Conservation (phyloP, 1,284 basidiomycete genomes). For the Vanrija humicola region DNA sequence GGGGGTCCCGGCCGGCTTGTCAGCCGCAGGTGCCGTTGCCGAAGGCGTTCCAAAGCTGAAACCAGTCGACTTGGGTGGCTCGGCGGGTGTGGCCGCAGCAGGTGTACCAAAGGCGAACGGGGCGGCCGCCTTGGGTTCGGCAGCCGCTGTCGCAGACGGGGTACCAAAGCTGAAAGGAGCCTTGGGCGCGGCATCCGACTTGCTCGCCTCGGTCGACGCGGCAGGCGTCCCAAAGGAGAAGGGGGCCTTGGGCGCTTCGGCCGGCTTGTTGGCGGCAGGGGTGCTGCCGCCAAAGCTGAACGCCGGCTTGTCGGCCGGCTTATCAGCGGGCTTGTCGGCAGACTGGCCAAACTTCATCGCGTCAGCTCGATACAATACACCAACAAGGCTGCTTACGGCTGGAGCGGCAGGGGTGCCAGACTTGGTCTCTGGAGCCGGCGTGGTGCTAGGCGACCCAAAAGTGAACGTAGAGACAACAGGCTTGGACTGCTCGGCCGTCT, state of each 20-base stretch:
- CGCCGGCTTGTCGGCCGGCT: conserved; percentile 13
- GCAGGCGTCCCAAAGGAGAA: conserved; percentile 14
- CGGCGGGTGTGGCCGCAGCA: conserved; percentile 11
- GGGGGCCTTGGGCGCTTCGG: conserved; percentile 9
- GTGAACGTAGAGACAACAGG: conserved; percentile 1
- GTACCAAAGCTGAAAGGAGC: conserved; percentile 1
- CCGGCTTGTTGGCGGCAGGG: conserved; percentile 5
- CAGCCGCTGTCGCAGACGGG: conserved; percentile 17
- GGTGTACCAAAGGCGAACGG: conserved; percentile 2
- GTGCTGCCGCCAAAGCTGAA: conserved; percentile 24
- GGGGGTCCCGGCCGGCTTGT: conserved; percentile 9
- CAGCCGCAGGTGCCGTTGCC: conserved; percentile 2
- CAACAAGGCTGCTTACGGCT: too few relatives aligned
- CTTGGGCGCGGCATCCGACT: background rate
- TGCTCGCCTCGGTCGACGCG: too few relatives aligned
- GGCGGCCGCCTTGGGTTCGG: conserved; percentile 12
- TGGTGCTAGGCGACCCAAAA: background rate
- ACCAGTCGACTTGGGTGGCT: conserved; percentile 1
- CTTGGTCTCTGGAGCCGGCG: background rate
- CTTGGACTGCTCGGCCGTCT: conserved; percentile 16
- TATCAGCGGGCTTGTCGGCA: conserved; percentile 4
- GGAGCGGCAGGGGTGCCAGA: too few relatives aligned
- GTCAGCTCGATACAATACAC: background rate
- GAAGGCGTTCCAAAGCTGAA: conserved; percentile 20
- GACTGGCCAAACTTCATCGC: background rate